Percentiles rank a stretch among this genome's conserved stretches.
phyloP scores from a whole-genome alignment of 495 filamentous ascomycete genomes.

The Hypoxylon lienhwacheense region DNA sequence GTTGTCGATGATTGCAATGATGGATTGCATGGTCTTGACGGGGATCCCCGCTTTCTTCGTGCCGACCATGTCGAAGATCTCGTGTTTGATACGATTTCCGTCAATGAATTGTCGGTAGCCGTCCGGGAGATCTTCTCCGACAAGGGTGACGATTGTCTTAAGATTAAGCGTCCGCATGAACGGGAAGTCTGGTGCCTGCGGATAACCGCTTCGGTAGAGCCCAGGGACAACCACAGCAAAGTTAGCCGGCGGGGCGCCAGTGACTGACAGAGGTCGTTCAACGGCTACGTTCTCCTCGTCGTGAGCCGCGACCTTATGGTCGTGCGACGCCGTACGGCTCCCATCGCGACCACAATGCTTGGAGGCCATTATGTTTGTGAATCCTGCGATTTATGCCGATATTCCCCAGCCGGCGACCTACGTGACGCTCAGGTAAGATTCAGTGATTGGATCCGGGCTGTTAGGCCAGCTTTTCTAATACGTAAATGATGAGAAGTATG shows the following conservation, averaged over 20 bases:
- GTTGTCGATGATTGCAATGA: conserved; percentile 66
- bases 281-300: conserved; percentile 21
- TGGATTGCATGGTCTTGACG: conserved; percentile 60
- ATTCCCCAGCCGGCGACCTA: conserved; percentile 18
- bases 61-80: conserved; percentile 69
- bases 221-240: conserved; percentile 66
- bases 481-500: neutral
- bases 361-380: too few relatives aligned
- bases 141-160: conserved; percentile 79
- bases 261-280: conserved; percentile 17
- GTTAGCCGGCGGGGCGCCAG: conserved; percentile 55
- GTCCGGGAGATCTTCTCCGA: conserved; percentile 62
- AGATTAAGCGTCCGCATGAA: conserved; percentile 66
- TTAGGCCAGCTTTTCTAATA: too few relatives aligned
- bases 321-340: too few relatives aligned
- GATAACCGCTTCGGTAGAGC: conserved; percentile 79
- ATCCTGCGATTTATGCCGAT: too few relatives aligned
- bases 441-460: neutral
- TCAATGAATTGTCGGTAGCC: conserved; percentile 63
- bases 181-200: conserved; percentile 61
- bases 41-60: conserved; percentile 74
- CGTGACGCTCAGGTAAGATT: conserved; percentile 6
- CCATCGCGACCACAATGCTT: too few relatives aligned
- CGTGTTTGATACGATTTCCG: conserved; percentile 64
- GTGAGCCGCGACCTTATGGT: too few relatives aligned